A percentile compares a stretch with the other conserved stretches of the same genome.
phyloP scores from a whole-genome alignment of 805 yeast genomes.

The Vanderwaltozyma tropicalis region DNA sequence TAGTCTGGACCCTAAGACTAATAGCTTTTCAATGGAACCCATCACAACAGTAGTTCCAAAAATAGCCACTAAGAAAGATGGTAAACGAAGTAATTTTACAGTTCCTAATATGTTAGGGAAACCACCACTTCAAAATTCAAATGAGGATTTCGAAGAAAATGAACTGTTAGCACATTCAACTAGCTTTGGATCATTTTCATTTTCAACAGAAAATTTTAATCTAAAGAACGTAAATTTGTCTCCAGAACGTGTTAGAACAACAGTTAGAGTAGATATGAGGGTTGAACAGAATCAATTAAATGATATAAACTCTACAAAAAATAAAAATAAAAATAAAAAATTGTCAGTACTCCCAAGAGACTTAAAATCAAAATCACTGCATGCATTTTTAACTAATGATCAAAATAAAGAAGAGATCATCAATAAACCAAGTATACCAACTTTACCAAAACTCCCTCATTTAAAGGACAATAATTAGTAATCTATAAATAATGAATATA shows the following conservation, averaged over 20 bases:
- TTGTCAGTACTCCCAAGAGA: not conserved
- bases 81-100: not conserved
- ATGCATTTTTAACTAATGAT: constrained; percentile 1
- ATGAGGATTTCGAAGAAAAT: not conserved
- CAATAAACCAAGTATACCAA: not conserved
- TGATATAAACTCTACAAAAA: not conserved
- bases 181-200: constrained; percentile 2
- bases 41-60: no score
- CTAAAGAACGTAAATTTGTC: not conserved
- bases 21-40: no score
- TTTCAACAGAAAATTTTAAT: not conserved
- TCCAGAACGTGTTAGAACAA: not conserved
- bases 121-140: constrained; percentile 1
- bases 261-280: not conserved
- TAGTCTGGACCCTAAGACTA: no score
- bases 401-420: not conserved
- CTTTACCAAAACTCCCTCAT: not conserved
- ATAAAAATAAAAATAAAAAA: not conserved
- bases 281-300: not conserved
- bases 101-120: constrained; percentile 1
- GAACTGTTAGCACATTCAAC: not conserved
- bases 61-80: no score
- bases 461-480: no score
- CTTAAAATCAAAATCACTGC: not conserved
- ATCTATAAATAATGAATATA: not conserved